Evolutionary conservation across 257 asterid species (phyloP).

Genomic region (Penstemon newberryi): DNA sequence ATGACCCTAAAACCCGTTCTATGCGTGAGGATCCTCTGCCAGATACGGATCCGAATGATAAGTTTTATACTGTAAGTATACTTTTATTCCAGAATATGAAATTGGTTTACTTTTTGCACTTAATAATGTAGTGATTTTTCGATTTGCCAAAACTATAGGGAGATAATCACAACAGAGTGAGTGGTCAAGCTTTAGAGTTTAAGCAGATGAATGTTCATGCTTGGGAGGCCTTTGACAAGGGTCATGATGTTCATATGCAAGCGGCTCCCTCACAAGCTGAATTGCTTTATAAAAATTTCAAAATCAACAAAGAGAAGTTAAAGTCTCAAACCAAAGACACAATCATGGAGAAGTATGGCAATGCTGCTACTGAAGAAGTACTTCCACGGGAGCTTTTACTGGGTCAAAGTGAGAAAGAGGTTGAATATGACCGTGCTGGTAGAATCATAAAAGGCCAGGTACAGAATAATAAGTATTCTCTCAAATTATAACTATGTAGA

Average conservation of each 20-base stretch:
- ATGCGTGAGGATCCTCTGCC: slow-evolving; percentile 99
- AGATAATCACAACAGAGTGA: slow-evolving; percentile 78
- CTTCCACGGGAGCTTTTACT: slow-evolving; percentile 86
- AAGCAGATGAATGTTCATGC: slow-evolving; percentile 94
- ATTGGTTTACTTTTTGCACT: slow-evolving; percentile 5
- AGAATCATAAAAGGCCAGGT: slow-evolving; percentile 97
- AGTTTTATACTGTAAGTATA: slow-evolving; percentile 70
- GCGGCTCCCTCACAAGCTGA: slow-evolving; percentile 99
- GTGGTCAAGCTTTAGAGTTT: slow-evolving; percentile 98
- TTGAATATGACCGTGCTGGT: slow-evolving; percentile 96
- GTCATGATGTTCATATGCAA: slow-evolving; percentile 97
- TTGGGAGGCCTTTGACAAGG: slow-evolving; percentile 97
- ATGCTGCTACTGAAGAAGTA: slow-evolving; percentile 82
- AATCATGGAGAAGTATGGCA: slow-evolving; percentile 90
- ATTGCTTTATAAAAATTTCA: slow-evolving; percentile 74
- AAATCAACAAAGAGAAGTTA: slow-evolving; percentile 73
- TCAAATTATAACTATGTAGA: too few species aligned
- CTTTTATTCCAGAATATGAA: slow-evolving; percentile 2
- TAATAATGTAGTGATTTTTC: too few species aligned
- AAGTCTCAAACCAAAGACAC: slow-evolving; percentile 79
- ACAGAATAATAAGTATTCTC: slow-evolving; percentile 19
- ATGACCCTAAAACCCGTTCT: slow-evolving; percentile 96
- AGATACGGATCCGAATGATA: slow-evolving; percentile 94
- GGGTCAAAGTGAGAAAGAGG: slow-evolving; percentile 88
- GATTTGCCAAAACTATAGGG: slow-evolving; percentile 46